Evolutionary conservation across 2,329 filamentous ascomycete genomes (phyloP).

Genomic region (Aspergillus ibericus): DNA sequence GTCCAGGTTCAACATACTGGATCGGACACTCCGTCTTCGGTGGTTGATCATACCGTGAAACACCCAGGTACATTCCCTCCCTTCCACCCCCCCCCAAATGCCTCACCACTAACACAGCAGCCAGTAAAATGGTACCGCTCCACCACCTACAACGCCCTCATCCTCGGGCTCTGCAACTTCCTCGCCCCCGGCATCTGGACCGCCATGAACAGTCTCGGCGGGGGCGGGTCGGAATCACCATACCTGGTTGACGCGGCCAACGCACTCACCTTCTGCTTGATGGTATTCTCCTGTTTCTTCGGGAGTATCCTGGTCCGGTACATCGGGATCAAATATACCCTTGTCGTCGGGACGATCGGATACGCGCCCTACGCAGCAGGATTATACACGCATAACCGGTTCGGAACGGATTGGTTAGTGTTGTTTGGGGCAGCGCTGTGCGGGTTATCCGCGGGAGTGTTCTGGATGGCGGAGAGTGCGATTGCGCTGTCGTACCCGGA

Average conservation of each 20-base stretch:
- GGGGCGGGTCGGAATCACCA: conserved; percentile 65
- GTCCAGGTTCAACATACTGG: neutral
- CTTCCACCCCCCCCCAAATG: neutral
- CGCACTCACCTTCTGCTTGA: conserved; percentile 69
- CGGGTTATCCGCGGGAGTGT: conserved; percentile 69
- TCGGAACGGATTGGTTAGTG: conserved; percentile 66
- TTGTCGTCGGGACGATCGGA: conserved; percentile 71
- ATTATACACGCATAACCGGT: conserved; percentile 71
- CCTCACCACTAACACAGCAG: too few relatives aligned
- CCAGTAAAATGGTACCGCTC: conserved; percentile 68
- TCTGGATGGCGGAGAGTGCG: conserved; percentile 74
- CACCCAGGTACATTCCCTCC: neutral
- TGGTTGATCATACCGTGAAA: neutral
- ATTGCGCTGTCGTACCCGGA: conserved; percentile 73
- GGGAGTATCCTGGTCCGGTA: conserved; percentile 63
- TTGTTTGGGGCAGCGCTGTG: conserved; percentile 68
- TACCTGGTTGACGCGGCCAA: conserved; percentile 71
- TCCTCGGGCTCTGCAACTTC: conserved; percentile 70
- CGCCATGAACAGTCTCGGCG: conserved; percentile 72
- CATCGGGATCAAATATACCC: conserved; percentile 68
- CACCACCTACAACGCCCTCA: conserved; percentile 70
- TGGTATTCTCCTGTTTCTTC: conserved; percentile 70
- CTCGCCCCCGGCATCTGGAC: conserved; percentile 71
- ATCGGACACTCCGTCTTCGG: too few relatives aligned
- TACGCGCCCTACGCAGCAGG: conserved; percentile 72